Conservation (phyloP, 164 flowering plant species). For the Vitis rupestris region DNA sequence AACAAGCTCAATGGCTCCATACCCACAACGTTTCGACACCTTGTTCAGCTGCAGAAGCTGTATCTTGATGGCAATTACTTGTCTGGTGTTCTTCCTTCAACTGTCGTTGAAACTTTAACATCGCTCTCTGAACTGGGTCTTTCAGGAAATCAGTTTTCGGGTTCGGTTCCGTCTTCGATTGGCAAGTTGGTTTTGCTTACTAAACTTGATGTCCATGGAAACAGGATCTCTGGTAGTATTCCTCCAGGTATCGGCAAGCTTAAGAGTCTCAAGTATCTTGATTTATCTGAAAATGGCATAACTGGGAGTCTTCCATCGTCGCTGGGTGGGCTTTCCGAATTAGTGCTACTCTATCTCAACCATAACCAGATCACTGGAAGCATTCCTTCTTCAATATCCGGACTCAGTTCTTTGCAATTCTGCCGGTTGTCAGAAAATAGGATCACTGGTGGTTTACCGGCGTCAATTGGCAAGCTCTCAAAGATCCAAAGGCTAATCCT, state of each 20-base stretch:
- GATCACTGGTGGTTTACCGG: conserved; percentile 49
- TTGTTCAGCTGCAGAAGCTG: conserved; percentile 37
- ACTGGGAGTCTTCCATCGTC: conserved; percentile 52
- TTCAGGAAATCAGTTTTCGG: conserved; percentile 47
- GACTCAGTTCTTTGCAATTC: conserved; percentile 33
- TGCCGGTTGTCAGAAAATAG: conserved; percentile 49
- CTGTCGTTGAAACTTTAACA: conserved; percentile 22
- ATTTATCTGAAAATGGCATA: conserved; percentile 50
- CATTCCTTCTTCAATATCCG: conserved; percentile 46
- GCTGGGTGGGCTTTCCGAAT: conserved; percentile 38
- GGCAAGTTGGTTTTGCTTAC: conserved; percentile 30
- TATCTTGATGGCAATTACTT: conserved; percentile 42
- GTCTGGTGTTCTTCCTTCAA: conserved; percentile 37
- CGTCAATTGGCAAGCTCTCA: conserved; percentile 47
- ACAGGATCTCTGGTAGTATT: conserved; percentile 45
- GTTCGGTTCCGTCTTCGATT: conserved; percentile 44
- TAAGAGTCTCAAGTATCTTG: conserved; percentile 32
- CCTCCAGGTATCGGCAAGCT: conserved; percentile 52
- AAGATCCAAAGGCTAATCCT: conserved; percentile 42
- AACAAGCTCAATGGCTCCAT: conserved; percentile 57
- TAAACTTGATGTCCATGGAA: conserved; percentile 40
- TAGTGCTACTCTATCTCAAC: conserved; percentile 36
- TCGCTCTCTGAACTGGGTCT: conserved; percentile 42
- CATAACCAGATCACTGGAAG: conserved; percentile 49
- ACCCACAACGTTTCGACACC: conserved; percentile 38